Evolutionary conservation across 345 rosid species (phyloP), one percentile per base, ranked within the genome.

Genomic region (Cardamine occulta): DNA sequence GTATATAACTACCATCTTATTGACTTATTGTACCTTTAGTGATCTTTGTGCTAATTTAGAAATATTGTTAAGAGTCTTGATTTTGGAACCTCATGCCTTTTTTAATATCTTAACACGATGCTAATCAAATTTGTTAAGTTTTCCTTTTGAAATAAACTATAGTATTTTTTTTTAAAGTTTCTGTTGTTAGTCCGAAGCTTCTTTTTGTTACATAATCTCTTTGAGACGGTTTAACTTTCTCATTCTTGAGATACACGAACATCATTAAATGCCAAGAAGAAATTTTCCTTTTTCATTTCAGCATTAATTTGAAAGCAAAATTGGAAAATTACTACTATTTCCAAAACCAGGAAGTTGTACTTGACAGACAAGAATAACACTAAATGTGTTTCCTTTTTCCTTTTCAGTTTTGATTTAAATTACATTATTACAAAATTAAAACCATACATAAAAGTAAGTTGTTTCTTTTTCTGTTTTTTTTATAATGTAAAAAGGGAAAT

Each of bases 231-330:
- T 70, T 55, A 56, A 11, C 21, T 32, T 18, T 42, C 4, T 17
- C 35, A 54, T 73, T 56, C 72, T 74, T 66, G 72, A 23, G 78
- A 26, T 24, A 18, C 78, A 74, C 34, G 72, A 56, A 45, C 59
- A 74, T 47, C 21, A 34, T n/a, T 55, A 55, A 55, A 44, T 73
- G 63, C 18, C 60, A 45, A 31, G 5, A 31, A 42, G 3, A 2
- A 44, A 2, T 0, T 15, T 54, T 14, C 44, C 77, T 15, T 55
- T 73, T 42, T 7, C 26, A 18, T 56, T 13, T 39, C 40, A 18
- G 8, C 28, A 69, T 39, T 53, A 15, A 35, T 5, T 8, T 26
- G 19, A 29, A 44, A 7, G 29, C 42, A 14, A 57, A 57, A 42
- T 18, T 21, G 23, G 3, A 34, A 59, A 70, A n/a, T n/a, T n/a